Conservation (phyloP, 208 protist genomes). For the Leptomonas pyrrhocoris region DNA sequence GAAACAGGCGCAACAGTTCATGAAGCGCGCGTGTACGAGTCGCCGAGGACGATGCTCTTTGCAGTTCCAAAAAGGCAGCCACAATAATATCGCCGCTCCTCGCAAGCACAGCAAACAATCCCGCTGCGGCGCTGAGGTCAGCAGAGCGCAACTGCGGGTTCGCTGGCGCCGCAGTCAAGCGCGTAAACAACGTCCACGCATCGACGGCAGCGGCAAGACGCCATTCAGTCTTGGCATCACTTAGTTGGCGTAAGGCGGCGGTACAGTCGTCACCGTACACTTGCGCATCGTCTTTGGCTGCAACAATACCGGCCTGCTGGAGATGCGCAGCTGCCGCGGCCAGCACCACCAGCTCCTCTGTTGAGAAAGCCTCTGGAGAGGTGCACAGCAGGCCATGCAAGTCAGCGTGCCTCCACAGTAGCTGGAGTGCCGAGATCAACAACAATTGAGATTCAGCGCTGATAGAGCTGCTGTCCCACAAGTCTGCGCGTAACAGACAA, state of each 20-base stretch:
- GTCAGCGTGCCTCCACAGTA: slow-evolving; percentile 16
- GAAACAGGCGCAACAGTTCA: slow-evolving; percentile 29
- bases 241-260: slow-evolving; percentile 12
- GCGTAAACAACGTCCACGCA: slow-evolving; percentile 28
- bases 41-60: slow-evolving; percentile 3
- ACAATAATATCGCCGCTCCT: slow-evolving; percentile 25
- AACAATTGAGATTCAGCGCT: slow-evolving; percentile 4
- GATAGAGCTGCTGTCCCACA: slow-evolving; percentile 20
- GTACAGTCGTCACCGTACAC: slow-evolving; percentile 1
- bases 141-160: slow-evolving; percentile 1
- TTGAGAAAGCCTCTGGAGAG: slow-evolving; percentile 22
- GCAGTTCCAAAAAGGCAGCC: slow-evolving; percentile 16
- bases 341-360: slow-evolving; percentile 35
- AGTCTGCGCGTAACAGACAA: slow-evolving; percentile 29
- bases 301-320: background rate
- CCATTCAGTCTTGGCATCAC: slow-evolving; percentile 10
- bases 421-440: slow-evolving; percentile 12
- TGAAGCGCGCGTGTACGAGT: slow-evolving; percentile 8
- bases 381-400: slow-evolving; percentile 9
- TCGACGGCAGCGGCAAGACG: slow-evolving; percentile 28
- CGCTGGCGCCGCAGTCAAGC: background rate
- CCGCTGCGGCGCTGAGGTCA: background rate
- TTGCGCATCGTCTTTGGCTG: background rate
- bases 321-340: slow-evolving; percentile 20
- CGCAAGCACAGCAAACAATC: slow-evolving; percentile 13